phyloP scores from a whole-genome alignment of 2,329 filamentous ascomycete genomes.

The Alternaria rosae region DNA sequence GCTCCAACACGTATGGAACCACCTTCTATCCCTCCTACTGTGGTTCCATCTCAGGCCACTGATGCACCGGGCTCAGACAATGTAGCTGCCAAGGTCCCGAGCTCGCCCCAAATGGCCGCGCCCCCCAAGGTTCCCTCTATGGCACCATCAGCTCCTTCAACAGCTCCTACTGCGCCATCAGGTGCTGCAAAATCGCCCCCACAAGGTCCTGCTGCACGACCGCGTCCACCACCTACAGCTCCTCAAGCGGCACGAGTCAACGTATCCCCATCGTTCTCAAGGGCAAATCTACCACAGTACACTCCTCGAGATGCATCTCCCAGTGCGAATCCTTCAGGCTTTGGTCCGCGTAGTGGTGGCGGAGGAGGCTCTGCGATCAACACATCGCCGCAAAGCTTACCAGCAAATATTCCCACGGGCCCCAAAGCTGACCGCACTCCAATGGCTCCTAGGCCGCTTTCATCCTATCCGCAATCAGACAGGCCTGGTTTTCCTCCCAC shows the following conservation, averaged over 20 bases:
- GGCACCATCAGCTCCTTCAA: conserved; percentile 6
- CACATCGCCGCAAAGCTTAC: conserved; percentile 47
- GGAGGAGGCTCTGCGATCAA: conserved; percentile 32
- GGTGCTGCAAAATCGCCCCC: conserved; percentile 38
- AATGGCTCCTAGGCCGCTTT: conserved; percentile 40
- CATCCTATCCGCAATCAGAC: conserved; percentile 41
- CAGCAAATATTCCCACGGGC: conserved; percentile 51
- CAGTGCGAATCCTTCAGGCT: conserved; percentile 29
- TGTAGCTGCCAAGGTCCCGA: conserved; percentile 22
- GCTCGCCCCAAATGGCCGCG: conserved; percentile 12
- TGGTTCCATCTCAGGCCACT: conserved; percentile 14
- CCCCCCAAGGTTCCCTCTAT: conserved; percentile 13
- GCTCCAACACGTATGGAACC: conserved; percentile 36
- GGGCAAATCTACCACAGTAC: conserved; percentile 36
- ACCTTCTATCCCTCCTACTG: conserved; percentile 23
- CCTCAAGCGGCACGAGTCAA: conserved; percentile 45
- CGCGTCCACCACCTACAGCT: conserved; percentile 41
- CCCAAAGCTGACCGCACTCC: conserved; percentile 48
- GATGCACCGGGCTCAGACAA: conserved; percentile 18
- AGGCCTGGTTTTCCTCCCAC: conserved; percentile 36
- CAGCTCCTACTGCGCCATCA: conserved; percentile 13
- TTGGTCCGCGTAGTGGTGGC: conserved; percentile 34
- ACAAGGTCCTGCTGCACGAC: conserved; percentile 37
- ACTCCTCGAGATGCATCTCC: conserved; percentile 39
- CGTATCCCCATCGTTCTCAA: conserved; percentile 43